phyloP scores from a whole-genome alignment of 2,329 filamentous ascomycete species.

The Teratosphaeria viscida region DNA sequence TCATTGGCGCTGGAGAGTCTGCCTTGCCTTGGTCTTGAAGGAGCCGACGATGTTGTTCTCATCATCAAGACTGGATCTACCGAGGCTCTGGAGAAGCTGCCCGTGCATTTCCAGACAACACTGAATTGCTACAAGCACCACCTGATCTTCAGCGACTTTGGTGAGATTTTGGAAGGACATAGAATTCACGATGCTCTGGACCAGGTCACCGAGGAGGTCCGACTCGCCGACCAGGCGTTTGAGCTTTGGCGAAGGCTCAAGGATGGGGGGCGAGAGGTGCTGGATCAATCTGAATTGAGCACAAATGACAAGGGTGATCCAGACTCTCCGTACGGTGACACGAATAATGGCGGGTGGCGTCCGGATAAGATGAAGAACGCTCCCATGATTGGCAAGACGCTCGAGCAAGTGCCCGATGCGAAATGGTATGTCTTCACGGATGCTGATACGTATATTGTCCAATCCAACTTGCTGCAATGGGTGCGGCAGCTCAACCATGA shows the following conservation, averaged over 20 bases:
- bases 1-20: background rate
- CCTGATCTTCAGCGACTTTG: slow-evolving; percentile 49
- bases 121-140: slow-evolving; percentile 46
- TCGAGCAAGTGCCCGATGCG: slow-evolving; percentile 31
- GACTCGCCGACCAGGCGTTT: slow-evolving; percentile 19
- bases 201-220: slow-evolving; percentile 15
- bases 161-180: slow-evolving; percentile 39
- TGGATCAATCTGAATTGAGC: slow-evolving; percentile 16
- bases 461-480: slow-evolving; percentile 42
- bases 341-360: slow-evolving; percentile 12
- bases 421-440: slow-evolving; percentile 50
- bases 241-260: slow-evolving; percentile 24
- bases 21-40: background rate
- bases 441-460: slow-evolving; percentile 45
- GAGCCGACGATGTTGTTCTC: background rate
- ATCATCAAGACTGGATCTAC: slow-evolving; percentile 41
- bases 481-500: slow-evolving; percentile 37
- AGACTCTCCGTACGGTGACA: slow-evolving; percentile 1
- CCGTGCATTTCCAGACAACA: slow-evolving; percentile 43
- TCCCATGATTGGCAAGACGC: slow-evolving; percentile 25
- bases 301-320: slow-evolving; percentile 4
- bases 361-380: slow-evolving; percentile 32
- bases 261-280: slow-evolving; percentile 16
- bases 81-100: slow-evolving; percentile 45
- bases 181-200: slow-evolving; percentile 23